Base-by-base conservation (phyloP, 1,139 yeast genomes). In the Taphrina communis region DNA sequence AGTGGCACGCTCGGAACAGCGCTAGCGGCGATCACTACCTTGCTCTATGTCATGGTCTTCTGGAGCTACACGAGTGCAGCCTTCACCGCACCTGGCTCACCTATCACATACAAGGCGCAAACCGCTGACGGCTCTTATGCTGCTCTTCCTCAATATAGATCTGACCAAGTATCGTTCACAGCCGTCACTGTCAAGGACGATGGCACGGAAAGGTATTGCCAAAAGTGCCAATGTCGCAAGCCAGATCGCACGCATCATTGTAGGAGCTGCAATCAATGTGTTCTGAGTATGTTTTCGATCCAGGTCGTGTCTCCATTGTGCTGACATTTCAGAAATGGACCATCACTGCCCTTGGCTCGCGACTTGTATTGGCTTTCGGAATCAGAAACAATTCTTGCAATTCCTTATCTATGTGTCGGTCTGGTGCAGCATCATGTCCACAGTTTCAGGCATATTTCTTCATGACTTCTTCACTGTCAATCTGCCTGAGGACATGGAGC, bases 371-470 rank as follows among this genome's bases (percentile, higher is more conserved):
- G 99, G 99, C 0, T 88, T 84, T 78, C 80, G 80, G 60, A 93
- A 93, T 78, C 93, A 90, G 75, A 89, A 90, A 78, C 85, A 81
- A 75, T 93, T 91, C 76, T 77, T 91, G 31, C 97, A 92, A 77
- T 89, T 90, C 75, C 78, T 94, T 69, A 59, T 82, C 11, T 88
- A 89, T 75, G 81, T 86, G 6, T 78, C 87, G 1, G 55, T 83
- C 0, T 88, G 86, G 72, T 81, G 86, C 7, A 66, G 79, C 1
- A 71, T 83, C 36, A 52, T 68, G 55, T 68, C 63, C 36, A 25
- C 36, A 36, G 35, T 14, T 31, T 25, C 63, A 5, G 52, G 42
- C 25, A 35, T 44, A 17, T 68, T 68, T 44, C 53, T 59, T 12
- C 50, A 35, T 46, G 58, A 59, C 35, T 66, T 55, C 41, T 66